Evolutionary conservation across 2,329 filamentous ascomycete genomes (phyloP).

Genomic region (Diplocarpon rosae): DNA sequence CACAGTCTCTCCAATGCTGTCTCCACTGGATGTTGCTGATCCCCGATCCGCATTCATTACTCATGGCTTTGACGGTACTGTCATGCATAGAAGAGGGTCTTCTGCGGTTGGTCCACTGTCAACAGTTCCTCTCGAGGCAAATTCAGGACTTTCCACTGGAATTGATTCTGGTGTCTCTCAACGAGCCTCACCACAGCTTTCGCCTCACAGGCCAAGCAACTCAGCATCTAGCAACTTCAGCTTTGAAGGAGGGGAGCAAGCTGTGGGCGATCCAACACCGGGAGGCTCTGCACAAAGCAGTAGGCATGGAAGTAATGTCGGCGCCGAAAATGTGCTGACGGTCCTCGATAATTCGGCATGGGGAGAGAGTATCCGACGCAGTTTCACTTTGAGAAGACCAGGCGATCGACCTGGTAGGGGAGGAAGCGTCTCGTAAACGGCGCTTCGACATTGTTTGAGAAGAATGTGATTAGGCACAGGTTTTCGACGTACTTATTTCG

Average conservation of each 20-base stretch:
- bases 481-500: background rate
- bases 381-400: constrained; percentile 58
- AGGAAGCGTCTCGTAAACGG: constrained; percentile 12
- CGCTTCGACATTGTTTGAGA: constrained; percentile 12
- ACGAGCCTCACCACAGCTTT: constrained; percentile 19
- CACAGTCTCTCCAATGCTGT: constrained; percentile 16
- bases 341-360: constrained; percentile 83
- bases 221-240: constrained; percentile 22
- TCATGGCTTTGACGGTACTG: constrained; percentile 22
- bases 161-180: constrained; percentile 9
- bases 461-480: constrained; percentile 9
- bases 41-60: constrained; percentile 23
- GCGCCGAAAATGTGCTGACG: constrained; percentile 66
- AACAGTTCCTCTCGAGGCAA: constrained; percentile 13
- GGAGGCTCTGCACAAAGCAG: constrained; percentile 34
- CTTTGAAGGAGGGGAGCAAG: constrained; percentile 21
- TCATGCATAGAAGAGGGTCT: constrained; percentile 15
- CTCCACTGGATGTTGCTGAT: constrained; percentile 18
- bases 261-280: constrained; percentile 7
- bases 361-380: constrained; percentile 85
- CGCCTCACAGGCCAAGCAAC: constrained; percentile 29
- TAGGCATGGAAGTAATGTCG: constrained; percentile 58
- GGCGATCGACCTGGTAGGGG: constrained; percentile 22
- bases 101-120: constrained; percentile 5
- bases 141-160: constrained; percentile 7